These are phyloP conservation scores for Naumovozyma baii DNA, from an alignment of 805 yeast species.

Conservation along the genomic window DNA sequence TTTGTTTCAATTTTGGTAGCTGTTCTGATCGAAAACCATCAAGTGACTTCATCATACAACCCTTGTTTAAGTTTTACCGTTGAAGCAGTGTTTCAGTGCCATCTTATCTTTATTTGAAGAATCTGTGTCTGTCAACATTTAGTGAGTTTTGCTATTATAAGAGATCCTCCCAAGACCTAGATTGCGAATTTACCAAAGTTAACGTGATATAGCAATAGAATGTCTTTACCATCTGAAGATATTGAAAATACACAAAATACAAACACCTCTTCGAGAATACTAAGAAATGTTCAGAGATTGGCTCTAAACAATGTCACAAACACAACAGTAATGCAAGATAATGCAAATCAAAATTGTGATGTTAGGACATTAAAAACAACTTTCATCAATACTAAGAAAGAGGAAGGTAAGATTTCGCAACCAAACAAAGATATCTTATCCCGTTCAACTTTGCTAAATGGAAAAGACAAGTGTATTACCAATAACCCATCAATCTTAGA, in stretches of 20 bases:
- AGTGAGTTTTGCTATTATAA: too few relatives aligned
- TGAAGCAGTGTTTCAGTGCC: too few relatives aligned
- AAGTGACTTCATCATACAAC: too few relatives aligned
- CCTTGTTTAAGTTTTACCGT: too few relatives aligned
- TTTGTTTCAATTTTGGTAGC: neutral
- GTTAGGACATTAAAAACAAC: constrained; percentile 14
- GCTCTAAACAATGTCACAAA: constrained; percentile 31
- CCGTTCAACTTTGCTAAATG: neutral
- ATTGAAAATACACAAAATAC: constrained; percentile 3
- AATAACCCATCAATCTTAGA: constrained; percentile 3
- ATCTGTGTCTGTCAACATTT: too few relatives aligned
- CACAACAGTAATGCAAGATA: constrained; percentile 22
- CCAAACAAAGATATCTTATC: constrained; percentile 7
- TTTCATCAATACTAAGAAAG: constrained; percentile 12
- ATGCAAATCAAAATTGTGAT: constrained; percentile 11
- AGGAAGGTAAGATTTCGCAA: constrained; percentile 13
- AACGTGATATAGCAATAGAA: neutral
- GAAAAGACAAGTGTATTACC: constrained; percentile 1
- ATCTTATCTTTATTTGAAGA: too few relatives aligned
- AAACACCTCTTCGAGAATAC: constrained; percentile 8
- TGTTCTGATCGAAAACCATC: too few relatives aligned
- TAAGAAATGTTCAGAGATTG: constrained; percentile 23
- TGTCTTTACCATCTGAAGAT: constrained; percentile 4
- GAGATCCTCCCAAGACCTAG: too few relatives aligned
- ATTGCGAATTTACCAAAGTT: too few relatives aligned